Percentiles rank a stretch among this genome's conserved stretches.
Evolutionary conservation across 495 filamentous ascomycete species (phyloP).

Genomic region (Hyaloscypha variabilis): DNA sequence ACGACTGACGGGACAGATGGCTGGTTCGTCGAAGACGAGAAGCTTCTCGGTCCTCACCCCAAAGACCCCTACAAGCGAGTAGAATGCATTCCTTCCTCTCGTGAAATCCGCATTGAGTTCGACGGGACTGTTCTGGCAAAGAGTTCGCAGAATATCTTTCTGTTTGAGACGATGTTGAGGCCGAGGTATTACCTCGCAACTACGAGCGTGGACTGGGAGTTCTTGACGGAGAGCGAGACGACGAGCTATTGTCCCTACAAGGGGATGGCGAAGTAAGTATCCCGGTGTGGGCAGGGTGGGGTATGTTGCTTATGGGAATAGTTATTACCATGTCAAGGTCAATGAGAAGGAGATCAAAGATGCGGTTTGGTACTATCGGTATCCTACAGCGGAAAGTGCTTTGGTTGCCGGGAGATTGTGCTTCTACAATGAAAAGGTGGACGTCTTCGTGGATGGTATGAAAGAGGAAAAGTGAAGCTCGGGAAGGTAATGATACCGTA

Average conservation of each 20-base stretch:
- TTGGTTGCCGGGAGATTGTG: conserved; percentile 49
- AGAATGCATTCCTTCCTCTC: conserved; percentile 51
- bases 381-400: conserved; percentile 50
- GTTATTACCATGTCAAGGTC: conserved; percentile 41
- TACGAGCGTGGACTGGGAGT: conserved; percentile 41
- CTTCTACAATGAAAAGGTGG: conserved; percentile 65
- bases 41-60: conserved; percentile 55
- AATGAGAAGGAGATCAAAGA: conserved; percentile 45
- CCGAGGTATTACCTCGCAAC: conserved; percentile 53
- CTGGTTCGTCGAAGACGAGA: conserved; percentile 64
- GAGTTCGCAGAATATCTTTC: conserved; percentile 39
- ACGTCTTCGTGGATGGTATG: conserved; percentile 56
- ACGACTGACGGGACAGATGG: conserved; percentile 15
- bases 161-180: conserved; percentile 55
- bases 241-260: conserved; percentile 59
- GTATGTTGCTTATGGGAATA: conserved; percentile 5
- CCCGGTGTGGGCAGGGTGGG: neutral
- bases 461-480: conserved; percentile 34
- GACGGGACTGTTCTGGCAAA: conserved; percentile 50
- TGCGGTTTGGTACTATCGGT: conserved; percentile 57
- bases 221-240: conserved; percentile 44
- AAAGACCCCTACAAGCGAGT: conserved; percentile 64
- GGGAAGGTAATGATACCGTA: no score
- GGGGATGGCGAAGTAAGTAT: conserved; percentile 52
- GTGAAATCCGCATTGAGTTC: conserved; percentile 50